Percentiles rank a stretch among this genome's conserved stretches.
phyloP scores from a whole-genome alignment of 148 eudicot genomes.

The Camellia sinensis region DNA sequence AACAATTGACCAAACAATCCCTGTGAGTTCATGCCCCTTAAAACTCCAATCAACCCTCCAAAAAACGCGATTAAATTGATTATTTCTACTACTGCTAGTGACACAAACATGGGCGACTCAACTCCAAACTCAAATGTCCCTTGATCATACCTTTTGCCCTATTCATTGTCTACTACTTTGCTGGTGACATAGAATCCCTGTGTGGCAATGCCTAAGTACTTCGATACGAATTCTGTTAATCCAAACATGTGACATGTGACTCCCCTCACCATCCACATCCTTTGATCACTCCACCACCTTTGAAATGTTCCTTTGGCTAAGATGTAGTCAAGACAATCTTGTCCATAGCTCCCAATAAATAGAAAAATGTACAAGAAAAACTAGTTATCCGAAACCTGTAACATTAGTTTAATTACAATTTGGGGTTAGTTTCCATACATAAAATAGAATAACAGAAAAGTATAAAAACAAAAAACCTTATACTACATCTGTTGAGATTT shows the following conservation, averaged over 20 bases:
- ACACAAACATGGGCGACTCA: conserved; percentile 54
- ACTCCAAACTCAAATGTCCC: conserved; percentile 57
- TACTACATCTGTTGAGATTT: no score
- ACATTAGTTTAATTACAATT: background rate
- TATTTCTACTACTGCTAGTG: conserved; percentile 42
- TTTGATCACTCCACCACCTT: conserved; percentile 61
- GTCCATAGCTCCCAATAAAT: conserved; percentile 36
- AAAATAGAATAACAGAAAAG: no score
- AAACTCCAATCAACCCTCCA: conserved; percentile 21
- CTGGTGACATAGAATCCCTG: conserved; percentile 42
- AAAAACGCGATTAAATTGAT: conserved; percentile 44
- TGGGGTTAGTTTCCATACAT: no score
- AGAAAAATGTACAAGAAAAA: conserved; percentile 41
- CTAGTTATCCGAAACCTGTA: conserved; percentile 35
- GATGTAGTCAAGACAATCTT: conserved; percentile 41
- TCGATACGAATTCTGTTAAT: conserved; percentile 35
- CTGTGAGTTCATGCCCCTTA: conserved; percentile 17
- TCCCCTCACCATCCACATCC: conserved; percentile 67
- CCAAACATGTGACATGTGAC: conserved; percentile 49
- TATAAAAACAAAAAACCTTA: no score
- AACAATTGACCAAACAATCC: conserved; percentile 43
- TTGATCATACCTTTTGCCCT: conserved; percentile 49
- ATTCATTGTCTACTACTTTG: conserved; percentile 45
- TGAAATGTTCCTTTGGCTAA: conserved; percentile 30
- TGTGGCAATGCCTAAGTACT: conserved; percentile 31